Evolutionary conservation across 352 stramenopile genomes (phyloP).

Genomic region (Phytophthora palmivora): DNA sequence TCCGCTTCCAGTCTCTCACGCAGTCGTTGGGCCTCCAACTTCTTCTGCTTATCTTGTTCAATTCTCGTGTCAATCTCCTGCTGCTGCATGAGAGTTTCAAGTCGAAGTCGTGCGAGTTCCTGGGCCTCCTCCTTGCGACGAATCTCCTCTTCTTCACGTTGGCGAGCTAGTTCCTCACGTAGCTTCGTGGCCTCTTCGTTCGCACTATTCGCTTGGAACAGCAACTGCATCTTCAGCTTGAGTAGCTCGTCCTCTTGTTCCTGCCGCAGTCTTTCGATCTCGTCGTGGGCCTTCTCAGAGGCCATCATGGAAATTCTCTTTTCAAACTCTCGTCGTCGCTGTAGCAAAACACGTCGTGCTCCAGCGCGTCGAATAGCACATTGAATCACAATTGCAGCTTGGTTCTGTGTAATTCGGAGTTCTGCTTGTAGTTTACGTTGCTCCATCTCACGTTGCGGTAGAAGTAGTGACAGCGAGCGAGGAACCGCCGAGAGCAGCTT

Average conservation of each 20-base stretch:
- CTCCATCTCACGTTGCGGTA: slow-evolving; percentile 41
- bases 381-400: slow-evolving; percentile 73
- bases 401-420: slow-evolving; percentile 41
- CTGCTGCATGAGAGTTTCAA: slow-evolving; percentile 70
- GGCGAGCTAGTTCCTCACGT: slow-evolving; percentile 47
- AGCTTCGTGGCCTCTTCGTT: slow-evolving; percentile 57
- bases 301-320: slow-evolving; percentile 83
- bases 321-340: slow-evolving; percentile 74
- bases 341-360: slow-evolving; percentile 48
- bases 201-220: slow-evolving; percentile 59
- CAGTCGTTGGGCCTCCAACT: slow-evolving; percentile 46
- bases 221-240: slow-evolving; percentile 70
- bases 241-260: slow-evolving; percentile 79
- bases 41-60: slow-evolving; percentile 43
- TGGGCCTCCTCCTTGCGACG: slow-evolving; percentile 58
- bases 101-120: slow-evolving; percentile 56
- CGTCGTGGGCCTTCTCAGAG: slow-evolving; percentile 79
- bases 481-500: slow-evolving; percentile 62
- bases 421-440: slow-evolving; percentile 34
- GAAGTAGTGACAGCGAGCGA: slow-evolving; percentile 48
- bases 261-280: slow-evolving; percentile 76
- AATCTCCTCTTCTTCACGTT: slow-evolving; percentile 55
- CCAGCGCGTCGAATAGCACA: slow-evolving; percentile 57
- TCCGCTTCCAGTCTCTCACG: slow-evolving; percentile 55
- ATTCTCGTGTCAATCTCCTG: slow-evolving; percentile 48